Base-by-base conservation (phyloP, 177 flowering plant genomes). In the Vitis hybrid region DNA sequence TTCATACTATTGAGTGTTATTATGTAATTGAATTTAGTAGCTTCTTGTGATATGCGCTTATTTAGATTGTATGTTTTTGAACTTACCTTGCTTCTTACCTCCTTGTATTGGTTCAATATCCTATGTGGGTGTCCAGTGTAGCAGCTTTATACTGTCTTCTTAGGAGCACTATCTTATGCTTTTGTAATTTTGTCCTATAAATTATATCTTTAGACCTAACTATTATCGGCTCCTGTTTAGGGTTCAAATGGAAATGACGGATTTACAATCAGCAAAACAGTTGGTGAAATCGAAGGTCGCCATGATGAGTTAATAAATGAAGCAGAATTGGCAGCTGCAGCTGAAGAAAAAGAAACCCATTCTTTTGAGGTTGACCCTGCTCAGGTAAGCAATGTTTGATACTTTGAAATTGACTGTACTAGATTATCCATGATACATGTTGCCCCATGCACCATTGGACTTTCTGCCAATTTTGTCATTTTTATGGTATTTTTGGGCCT, bases 301-400 rank as follows among this genome's bases (percentile, higher is more conserved):
- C 97, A 91, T 75, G 86, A 83, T 76, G 98, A 80, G 65, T 80
- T 95, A 79, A 73, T 95, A 10, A 86, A 82, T 88, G 93, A 82
- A 86, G 89, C 87, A 49, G 89, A 91, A 56, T 65, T 87, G 84
- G 96, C 94, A 50, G 98, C 97, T 77, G 97, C 83, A 34, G 91
- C 92, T 50, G 99, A 91, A 79, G 99, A 95, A 74, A 95, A 90
- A 78, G 98, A 95, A 79, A 87, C 97, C 56, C 97, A 92, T 84
- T 78, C 97, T 3, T 96, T 96, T 82, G 99, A 96, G 78, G 80
- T 96, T 60, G 95, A 93, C 65, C 98, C 99, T 70, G 68, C 90
- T 72, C 97, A 91, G 95, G 99, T 91, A 75, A 48, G n/a, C 4
- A 19, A 19, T 21, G 10, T 65, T 9, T 60, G 56, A 34, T 57